Base-by-base conservation (phyloP, 2,329 filamentous ascomycete genomes). In the Apiospora saccharicola region DNA sequence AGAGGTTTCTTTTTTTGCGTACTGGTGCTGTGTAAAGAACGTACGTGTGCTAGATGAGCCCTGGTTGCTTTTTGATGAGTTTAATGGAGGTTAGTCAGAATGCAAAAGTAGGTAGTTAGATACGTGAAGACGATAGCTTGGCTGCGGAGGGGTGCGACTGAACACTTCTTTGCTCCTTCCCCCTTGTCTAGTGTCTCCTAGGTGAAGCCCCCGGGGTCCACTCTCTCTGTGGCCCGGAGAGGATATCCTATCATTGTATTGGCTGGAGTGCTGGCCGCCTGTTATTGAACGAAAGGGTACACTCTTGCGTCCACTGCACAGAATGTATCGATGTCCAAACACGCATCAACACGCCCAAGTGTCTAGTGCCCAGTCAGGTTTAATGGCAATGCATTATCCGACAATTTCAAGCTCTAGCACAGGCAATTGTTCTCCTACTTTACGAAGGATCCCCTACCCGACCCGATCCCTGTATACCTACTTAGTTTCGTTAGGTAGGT, bases 111-210 rank as follows among this genome's bases (percentile, higher is more conserved):
- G 26, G 53, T n/a, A 49, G 13, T 13, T 57, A 30, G 26, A 6
- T 34, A 19, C 14, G 53, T 57, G 6, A 22, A 34, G 14, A 34
- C 34, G 19, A n/a, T 26, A 22, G 34, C 53, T 64, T 64, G 53
- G 53, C 53, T 61, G 51, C 24, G 51, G 51, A 57, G 24, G 51
- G 51, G 57, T 34, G 57, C 34, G 41, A n/a, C 57, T 64, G 57
- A 64, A 64, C 34, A 41, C 30, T 41, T 13, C 49, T 24, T n/a
- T 26, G 19, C 14, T 30, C 26, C 16, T 41, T 37, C 26, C 53
- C 53, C 57, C 57, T 34, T 64, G 57, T 41, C 34, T 64, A 64
- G 30, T 41, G 30, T 22, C 19, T 41, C 49, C 22, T 24, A 26
- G n/a, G n/a, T 51, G n/a, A 51, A 24, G 49, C n/a, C n/a, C 34